These are phyloP conservation scores for Sanghuangporus weigelae DNA, from an alignment of 1,284 basidiomycete genomes.

Conservation along the genomic window DNA sequence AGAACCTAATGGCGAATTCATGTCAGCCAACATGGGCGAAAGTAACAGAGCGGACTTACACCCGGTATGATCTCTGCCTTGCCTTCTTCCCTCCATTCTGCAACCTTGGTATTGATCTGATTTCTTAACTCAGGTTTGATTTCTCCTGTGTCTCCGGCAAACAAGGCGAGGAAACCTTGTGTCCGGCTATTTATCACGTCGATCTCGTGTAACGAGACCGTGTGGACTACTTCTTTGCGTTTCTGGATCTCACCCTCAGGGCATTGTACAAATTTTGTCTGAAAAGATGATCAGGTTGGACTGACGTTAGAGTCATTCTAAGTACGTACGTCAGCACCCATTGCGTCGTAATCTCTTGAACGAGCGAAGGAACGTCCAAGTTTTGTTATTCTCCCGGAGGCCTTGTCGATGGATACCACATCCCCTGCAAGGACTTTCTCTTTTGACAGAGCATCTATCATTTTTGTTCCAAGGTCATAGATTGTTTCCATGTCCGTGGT, in stretches of 20 bases:
- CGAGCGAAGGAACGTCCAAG: slow-evolving; percentile 93
- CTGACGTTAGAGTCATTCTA: neutral
- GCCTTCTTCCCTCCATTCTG: slow-evolving; percentile 97
- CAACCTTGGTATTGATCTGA: slow-evolving; percentile 96
- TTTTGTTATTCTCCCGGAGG: slow-evolving; percentile 95
- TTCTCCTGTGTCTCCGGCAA: slow-evolving; percentile 93
- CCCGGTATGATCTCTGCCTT: slow-evolving; percentile 98
- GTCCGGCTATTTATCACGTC: slow-evolving; percentile 99
- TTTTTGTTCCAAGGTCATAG: slow-evolving; percentile 97
- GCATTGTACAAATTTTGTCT: slow-evolving; percentile 98
- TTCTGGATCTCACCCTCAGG: slow-evolving; percentile 98
- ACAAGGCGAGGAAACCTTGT: slow-evolving; percentile 81
- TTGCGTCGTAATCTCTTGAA: slow-evolving; percentile 97
- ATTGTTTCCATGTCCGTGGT: slow-evolving; percentile 99
- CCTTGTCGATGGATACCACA: slow-evolving; percentile 95
- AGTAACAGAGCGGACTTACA: slow-evolving; percentile 44
- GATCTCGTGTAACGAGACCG: slow-evolving; percentile 96
- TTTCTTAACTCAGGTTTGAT: slow-evolving; percentile 97
- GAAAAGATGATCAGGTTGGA: slow-evolving; percentile 3
- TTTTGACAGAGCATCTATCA: slow-evolving; percentile 96
- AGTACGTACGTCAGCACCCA: slow-evolving; percentile 88
- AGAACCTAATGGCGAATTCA: slow-evolving; percentile 52
- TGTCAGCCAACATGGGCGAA: slow-evolving; percentile 10
- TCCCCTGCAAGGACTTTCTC: slow-evolving; percentile 98
- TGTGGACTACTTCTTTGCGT: slow-evolving; percentile 94